These are phyloP conservation scores for Pochonia chlamydosporia DNA, from an alignment of 2,329 filamentous ascomycete genomes.

Conservation along the genomic window DNA sequence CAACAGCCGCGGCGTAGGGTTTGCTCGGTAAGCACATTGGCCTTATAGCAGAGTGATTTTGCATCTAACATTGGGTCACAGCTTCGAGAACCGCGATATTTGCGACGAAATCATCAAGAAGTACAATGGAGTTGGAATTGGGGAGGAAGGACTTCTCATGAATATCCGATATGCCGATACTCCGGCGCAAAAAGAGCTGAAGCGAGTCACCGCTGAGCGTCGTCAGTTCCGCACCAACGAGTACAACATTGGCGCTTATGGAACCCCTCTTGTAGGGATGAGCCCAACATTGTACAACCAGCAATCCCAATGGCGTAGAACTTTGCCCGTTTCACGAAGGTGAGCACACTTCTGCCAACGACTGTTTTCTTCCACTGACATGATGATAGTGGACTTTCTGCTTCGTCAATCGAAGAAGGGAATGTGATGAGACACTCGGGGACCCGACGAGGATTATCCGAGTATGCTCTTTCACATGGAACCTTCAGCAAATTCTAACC, in stretches of 20 bases:
- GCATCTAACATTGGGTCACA: slow-evolving; percentile 29
- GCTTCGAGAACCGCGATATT: slow-evolving; percentile 82
- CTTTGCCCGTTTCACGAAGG: slow-evolving; percentile 23
- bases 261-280: slow-evolving; percentile 54
- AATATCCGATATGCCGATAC: slow-evolving; percentile 98
- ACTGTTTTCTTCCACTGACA: slow-evolving; percentile 2
- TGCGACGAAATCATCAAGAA: slow-evolving; percentile 85
- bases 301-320: slow-evolving; percentile 31
- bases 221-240: slow-evolving; percentile 95
- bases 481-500: slow-evolving; percentile 26
- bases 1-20: slow-evolving; percentile 93
- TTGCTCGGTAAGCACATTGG: slow-evolving; percentile 67
- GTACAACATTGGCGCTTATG: slow-evolving; percentile 74
- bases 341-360: slow-evolving; percentile 14
- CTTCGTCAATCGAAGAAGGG: slow-evolving; percentile 22
- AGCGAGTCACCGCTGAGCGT: slow-evolving; percentile 90
- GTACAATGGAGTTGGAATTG: slow-evolving; percentile 74
- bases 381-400: slow-evolving; percentile 17
- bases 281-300: slow-evolving; percentile 31
- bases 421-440: slow-evolving; percentile 23
- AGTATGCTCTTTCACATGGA: slow-evolving; percentile 26
- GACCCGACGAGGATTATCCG: slow-evolving; percentile 26
- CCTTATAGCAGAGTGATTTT: not conserved
- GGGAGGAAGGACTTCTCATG: slow-evolving; percentile 74
- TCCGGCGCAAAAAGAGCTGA: slow-evolving; percentile 91